These are phyloP conservation scores for Phytophthora ramorum DNA, from an alignment of 352 stramenopile species.

Conservation along the genomic window DNA sequence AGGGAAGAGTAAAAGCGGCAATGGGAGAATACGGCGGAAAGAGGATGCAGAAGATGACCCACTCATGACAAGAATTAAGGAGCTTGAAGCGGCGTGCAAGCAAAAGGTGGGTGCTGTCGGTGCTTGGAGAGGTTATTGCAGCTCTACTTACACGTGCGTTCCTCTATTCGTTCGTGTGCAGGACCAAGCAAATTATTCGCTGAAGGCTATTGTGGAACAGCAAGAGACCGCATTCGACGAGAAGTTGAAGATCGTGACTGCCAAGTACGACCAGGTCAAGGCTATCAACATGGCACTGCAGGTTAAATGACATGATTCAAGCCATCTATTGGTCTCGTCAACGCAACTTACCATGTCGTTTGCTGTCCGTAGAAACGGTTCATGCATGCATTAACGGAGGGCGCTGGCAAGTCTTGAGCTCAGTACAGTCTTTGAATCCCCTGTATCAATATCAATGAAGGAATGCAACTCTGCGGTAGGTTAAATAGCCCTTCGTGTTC, in stretches of 20 bases:
- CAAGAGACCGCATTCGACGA: conserved; percentile 74
- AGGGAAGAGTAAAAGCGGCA: conserved; percentile 15
- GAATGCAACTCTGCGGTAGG: conserved; percentile 16
- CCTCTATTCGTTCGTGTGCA: conserved; percentile 20
- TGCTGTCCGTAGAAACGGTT: conserved; percentile 54
- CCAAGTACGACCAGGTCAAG: conserved; percentile 86
- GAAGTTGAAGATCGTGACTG: conserved; percentile 69
- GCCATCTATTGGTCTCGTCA: not conserved
- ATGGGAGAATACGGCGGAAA: conserved; percentile 22
- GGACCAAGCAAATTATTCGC: conserved; percentile 70
- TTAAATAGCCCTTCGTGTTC: conserved; percentile 45
- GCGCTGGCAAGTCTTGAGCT: conserved; percentile 30
- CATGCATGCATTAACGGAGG: conserved; percentile 57
- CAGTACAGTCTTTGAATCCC: not conserved
- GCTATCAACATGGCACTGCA: conserved; percentile 82
- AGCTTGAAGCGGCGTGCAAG: conserved; percentile 77
- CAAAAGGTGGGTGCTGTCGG: conserved; percentile 57
- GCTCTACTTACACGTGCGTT: not conserved
- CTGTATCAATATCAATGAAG: conserved; percentile 22
- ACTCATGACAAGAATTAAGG: conserved; percentile 47
- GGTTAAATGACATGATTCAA: conserved; percentile 33
- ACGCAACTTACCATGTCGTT: not conserved
- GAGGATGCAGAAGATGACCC: conserved; percentile 28
- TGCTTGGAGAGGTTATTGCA: not conserved
- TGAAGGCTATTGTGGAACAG: conserved; percentile 73